Evolutionary conservation across 2,329 filamentous ascomycete genomes (phyloP), one percentile per base, ranked within the genome.

Genomic region (Fusarium tuaranense): DNA sequence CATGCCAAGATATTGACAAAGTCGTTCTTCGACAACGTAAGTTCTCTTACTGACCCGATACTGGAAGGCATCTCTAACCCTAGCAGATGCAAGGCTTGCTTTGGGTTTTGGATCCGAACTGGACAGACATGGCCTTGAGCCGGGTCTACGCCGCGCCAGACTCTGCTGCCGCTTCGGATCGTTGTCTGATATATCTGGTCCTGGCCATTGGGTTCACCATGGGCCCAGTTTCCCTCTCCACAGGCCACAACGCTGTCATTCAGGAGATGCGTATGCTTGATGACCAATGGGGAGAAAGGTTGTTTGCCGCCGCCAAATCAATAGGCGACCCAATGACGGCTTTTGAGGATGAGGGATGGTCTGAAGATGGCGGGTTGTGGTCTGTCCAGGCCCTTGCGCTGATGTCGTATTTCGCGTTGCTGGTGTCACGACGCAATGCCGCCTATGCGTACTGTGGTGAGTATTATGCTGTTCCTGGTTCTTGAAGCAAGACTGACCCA

Each of bases 381-480:
- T 90, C 89, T 14, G 86, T 93, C 57, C 91, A 93, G 77, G 90
- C 90, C 3, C 82, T 92, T 51, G 82, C 89, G 1, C 81, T 93
- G 39, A 92, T 93, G 88, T 86, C 91, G 0, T 80, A 92, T 3
- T 93, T 92, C 76, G 90, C 89, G 87, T 81, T 93, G 18, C 85
- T 87, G 3, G 86, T 90, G 16, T 90, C 90, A 1, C 91, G 89
- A 79, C 85, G 90, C 18, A 92, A 92, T 73, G 88, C 89, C 7
- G 89, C 92, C 0, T 92, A 91, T 81, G 86, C 87, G 18, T 90
- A 92, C 68, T 86, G 89, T 58, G 91, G 91, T 87, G 82, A 81
- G 83, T 72, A 22, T 30, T 4, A 30, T 16, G 5, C 51, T 16
- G 7, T 20, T 27, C 16, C 58, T 5, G 1, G n/a, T 30, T 14